Percentiles rank a stretch among this genome's conserved stretches.
Evolutionary conservation across 495 filamentous ascomycete species (phyloP).

Genomic region (Hypomontagnella monticulosa): DNA sequence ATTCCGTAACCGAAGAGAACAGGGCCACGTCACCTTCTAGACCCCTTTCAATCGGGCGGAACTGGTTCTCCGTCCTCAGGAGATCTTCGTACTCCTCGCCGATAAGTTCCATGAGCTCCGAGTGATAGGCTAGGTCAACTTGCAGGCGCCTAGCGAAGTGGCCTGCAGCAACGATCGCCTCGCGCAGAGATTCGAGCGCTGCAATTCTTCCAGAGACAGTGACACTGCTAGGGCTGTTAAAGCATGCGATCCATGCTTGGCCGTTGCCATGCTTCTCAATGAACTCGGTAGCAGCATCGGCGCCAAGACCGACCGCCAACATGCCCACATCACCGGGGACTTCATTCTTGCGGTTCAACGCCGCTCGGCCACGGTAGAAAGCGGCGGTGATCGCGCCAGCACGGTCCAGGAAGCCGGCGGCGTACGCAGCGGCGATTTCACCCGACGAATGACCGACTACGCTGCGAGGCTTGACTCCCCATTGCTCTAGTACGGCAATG

Average conservation of each 20-base stretch:
- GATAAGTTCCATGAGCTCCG: constrained; percentile 64
- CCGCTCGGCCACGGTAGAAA: constrained; percentile 57
- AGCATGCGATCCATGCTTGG: constrained; percentile 50
- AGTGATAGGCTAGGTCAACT: constrained; percentile 71
- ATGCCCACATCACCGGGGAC: constrained; percentile 48
- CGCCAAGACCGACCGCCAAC: constrained; percentile 59
- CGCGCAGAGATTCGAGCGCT: constrained; percentile 56
- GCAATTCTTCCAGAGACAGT: constrained; percentile 64
- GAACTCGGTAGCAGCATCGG: constrained; percentile 49
- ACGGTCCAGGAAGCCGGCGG: constrained; percentile 47
- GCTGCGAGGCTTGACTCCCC: constrained; percentile 52
- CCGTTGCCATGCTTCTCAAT: constrained; percentile 36
- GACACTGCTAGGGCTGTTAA: constrained; percentile 64
- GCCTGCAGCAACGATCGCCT: constrained; percentile 51
- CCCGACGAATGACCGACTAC: constrained; percentile 69
- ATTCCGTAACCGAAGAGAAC: constrained; percentile 48
- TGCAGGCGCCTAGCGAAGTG: constrained; percentile 61
- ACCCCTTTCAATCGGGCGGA: background rate
- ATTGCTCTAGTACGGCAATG: constrained; percentile 47
- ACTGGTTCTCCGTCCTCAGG: background rate
- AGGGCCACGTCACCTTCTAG: constrained; percentile 37
- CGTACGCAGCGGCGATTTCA: constrained; percentile 63
- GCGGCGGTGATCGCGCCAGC: constrained; percentile 58
- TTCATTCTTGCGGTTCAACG: constrained; percentile 2
- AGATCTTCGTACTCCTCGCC: constrained; percentile 47